These are phyloP conservation scores for Colletotrichum sp. DNA, from an alignment of 2,329 filamentous ascomycete species.

Conservation along the genomic window DNA sequence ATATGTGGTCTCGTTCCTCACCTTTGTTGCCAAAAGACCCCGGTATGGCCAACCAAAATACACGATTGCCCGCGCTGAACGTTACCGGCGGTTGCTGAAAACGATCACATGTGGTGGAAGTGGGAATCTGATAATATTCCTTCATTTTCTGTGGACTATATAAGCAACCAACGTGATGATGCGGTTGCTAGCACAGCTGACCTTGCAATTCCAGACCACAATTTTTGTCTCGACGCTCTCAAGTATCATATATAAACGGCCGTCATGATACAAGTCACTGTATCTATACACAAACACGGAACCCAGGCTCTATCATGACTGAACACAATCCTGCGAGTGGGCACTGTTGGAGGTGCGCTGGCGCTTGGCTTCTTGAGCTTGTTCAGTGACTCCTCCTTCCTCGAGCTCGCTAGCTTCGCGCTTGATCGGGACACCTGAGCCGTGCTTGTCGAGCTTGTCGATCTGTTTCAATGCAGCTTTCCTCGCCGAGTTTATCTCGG, in stretches of 20 bases:
- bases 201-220: background rate
- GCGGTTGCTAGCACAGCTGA: background rate
- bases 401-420: background rate
- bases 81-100: background rate
- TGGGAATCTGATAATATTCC: background rate
- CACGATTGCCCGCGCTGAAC: background rate
- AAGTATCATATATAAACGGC: background rate
- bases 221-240: background rate
- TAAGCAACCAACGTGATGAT: background rate
- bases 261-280: background rate
- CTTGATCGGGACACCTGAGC: background rate
- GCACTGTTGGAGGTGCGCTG: background rate
- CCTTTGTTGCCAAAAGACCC: background rate
- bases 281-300: background rate
- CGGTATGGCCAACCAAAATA: background rate
- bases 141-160: background rate
- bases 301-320: background rate
- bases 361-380: background rate
- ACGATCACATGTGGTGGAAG: background rate
- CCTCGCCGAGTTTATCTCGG: background rate
- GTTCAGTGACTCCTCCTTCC: background rate
- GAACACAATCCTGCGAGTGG: background rate
- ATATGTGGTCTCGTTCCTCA: rapidly evolving
- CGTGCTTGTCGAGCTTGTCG: background rate
- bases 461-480: background rate